Evolutionary conservation across 2,329 filamentous ascomycete genomes (phyloP).

Genomic region (Alternaria brassicae): DNA sequence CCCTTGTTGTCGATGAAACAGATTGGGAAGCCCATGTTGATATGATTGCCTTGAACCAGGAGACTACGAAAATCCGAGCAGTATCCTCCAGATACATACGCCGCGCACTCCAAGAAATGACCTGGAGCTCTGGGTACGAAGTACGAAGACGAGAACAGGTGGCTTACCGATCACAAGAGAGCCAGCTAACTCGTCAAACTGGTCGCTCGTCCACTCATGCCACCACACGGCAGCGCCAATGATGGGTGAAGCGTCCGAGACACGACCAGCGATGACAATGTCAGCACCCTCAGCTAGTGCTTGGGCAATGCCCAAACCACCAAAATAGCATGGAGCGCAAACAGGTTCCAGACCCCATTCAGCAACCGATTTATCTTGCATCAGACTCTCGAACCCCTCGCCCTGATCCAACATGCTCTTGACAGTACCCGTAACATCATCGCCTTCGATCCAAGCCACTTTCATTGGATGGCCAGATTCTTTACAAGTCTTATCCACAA

Average conservation of each 20-base stretch:
- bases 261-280: slow-evolving; percentile 43
- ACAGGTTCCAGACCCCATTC: slow-evolving; percentile 46
- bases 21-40: slow-evolving; percentile 45
- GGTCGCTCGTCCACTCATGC: slow-evolving; percentile 56
- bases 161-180: slow-evolving; percentile 39
- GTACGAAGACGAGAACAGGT: not conserved
- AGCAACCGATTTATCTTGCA: slow-evolving; percentile 48
- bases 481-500: slow-evolving; percentile 37
- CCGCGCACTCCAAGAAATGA: slow-evolving; percentile 52
- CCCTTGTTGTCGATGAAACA: slow-evolving; percentile 31
- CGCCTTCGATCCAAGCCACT: slow-evolving; percentile 55
- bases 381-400: slow-evolving; percentile 45
- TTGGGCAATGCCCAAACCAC: slow-evolving; percentile 31
- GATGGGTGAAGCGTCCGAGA: slow-evolving; percentile 46
- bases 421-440: slow-evolving; percentile 47
- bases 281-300: slow-evolving; percentile 38
- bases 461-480: slow-evolving; percentile 37
- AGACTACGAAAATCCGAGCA: slow-evolving; percentile 51
- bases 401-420: slow-evolving; percentile 50
- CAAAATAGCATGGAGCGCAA: slow-evolving; percentile 24
- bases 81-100: slow-evolving; percentile 43
- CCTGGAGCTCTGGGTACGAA: slow-evolving; percentile 50
- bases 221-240: slow-evolving; percentile 61
- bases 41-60: slow-evolving; percentile 43
- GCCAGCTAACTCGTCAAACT: slow-evolving; percentile 44